Evolutionary conservation across 1,284 basidiomycete genomes (phyloP).

Genomic region (Melampsora americana): DNA sequence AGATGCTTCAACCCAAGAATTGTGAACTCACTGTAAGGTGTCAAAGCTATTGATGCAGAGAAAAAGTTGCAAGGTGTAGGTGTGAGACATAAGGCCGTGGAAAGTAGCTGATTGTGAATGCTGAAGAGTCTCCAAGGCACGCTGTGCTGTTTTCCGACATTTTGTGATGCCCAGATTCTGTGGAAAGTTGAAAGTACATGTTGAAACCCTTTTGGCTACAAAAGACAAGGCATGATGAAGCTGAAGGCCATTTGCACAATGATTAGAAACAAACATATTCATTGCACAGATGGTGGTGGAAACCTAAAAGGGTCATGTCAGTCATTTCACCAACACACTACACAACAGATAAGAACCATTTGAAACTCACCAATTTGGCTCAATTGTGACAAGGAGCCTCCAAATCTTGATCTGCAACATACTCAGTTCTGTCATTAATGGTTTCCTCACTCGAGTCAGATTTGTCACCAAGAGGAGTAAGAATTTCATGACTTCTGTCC

Average conservation of each 20-base stretch:
- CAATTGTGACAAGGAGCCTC: not conserved
- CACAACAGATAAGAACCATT: not conserved
- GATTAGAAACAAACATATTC: constrained; percentile 12
- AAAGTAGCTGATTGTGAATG: not conserved
- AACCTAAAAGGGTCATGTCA: too few relatives aligned
- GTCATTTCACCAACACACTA: not conserved
- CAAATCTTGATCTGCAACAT: not conserved
- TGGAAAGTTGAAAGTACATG: not conserved
- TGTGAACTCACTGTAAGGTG: constrained; percentile 13
- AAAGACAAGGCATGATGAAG: not conserved
- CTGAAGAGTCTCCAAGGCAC: not conserved
- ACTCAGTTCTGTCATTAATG: too few relatives aligned
- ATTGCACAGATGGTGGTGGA: constrained; percentile 25
- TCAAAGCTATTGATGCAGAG: constrained; percentile 30
- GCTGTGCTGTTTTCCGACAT: constrained; percentile 4
- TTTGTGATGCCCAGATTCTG: not conserved
- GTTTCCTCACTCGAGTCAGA: too few relatives aligned
- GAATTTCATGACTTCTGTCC: too few relatives aligned
- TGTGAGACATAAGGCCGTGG: not conserved
- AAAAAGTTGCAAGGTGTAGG: not conserved
- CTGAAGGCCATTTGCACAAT: constrained; percentile 12
- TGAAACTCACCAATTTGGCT: not conserved
- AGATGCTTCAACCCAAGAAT: not conserved
- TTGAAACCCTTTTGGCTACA: constrained; percentile 2
- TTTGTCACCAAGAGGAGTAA: too few relatives aligned